These are phyloP conservation scores for Alnus rubra DNA, from an alignment of 306 rosid genomes.

Conservation along the genomic window DNA sequence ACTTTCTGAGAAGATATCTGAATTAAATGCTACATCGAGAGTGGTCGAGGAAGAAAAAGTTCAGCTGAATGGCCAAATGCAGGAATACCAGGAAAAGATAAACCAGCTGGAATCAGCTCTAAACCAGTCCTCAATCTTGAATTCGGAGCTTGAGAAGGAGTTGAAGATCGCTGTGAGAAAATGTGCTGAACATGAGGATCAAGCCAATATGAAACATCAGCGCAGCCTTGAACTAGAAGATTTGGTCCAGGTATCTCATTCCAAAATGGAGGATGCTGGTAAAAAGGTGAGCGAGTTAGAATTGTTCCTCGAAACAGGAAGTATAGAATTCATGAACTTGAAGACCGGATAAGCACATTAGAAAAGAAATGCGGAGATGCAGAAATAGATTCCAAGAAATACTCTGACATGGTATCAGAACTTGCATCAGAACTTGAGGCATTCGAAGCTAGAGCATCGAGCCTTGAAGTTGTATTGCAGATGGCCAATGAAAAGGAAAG, in stretches of 20 bases:
- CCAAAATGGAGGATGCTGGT: conserved; percentile 61
- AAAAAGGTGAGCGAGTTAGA: conserved; percentile 79
- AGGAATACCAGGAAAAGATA: no score
- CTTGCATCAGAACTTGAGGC: conserved; percentile 74
- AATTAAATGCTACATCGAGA: no score
- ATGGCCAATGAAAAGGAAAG: conserved; percentile 59
- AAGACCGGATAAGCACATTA: conserved; percentile 64
- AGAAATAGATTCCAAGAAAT: conserved; percentile 53
- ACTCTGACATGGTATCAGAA: conserved; percentile 20
- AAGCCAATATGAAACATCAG: no score
- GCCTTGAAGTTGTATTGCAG: conserved; percentile 63
- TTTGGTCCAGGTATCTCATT: conserved; percentile 69
- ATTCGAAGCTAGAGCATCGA: conserved; percentile 54
- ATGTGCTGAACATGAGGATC: no score
- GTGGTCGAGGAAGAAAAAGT: no score
- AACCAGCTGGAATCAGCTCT: no score
- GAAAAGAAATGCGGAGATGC: conserved; percentile 58
- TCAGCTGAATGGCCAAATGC: no score
- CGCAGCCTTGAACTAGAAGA: conserved; percentile 81
- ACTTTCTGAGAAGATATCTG: conserved; percentile 42
- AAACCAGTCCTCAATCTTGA: no score
- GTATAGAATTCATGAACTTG: conserved; percentile 90
- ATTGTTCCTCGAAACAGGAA: conserved; percentile 80
- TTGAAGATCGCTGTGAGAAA: no score
- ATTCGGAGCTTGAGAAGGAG: no score